Conservation (phyloP, 495 filamentous ascomycete species). For the Penicillium cosmopolitanum region DNA sequence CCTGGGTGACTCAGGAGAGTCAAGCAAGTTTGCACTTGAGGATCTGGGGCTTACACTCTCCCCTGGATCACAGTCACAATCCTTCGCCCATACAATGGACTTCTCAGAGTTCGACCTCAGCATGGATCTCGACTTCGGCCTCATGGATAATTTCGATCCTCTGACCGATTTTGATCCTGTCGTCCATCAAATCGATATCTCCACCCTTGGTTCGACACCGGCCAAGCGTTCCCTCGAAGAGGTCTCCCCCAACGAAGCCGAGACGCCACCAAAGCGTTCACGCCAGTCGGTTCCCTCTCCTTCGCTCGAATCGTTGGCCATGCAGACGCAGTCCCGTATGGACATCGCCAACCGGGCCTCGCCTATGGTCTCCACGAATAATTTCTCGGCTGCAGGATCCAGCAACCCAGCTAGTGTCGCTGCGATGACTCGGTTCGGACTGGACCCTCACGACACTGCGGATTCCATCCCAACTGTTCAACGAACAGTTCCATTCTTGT, state of each 20-base stretch:
- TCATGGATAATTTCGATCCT: constrained; percentile 5
- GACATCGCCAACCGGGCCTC: neutral
- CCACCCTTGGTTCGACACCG: neutral
- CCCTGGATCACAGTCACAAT: constrained; percentile 19
- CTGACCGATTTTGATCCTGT: neutral
- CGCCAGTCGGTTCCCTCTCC: neutral
- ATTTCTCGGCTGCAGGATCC: neutral
- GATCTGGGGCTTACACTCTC: constrained; percentile 24
- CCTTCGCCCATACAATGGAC: constrained; percentile 4
- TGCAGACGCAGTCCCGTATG: neutral
- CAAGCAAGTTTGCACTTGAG: neutral
- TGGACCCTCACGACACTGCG: neutral
- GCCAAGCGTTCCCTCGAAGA: neutral
- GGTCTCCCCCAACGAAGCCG: neutral
- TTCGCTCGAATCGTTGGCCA: neutral
- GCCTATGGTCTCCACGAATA: neutral
- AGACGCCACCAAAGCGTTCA: neutral
- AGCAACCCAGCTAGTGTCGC: neutral
- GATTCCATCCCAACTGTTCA: constrained; percentile 2
- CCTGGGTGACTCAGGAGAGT: constrained; percentile 1
- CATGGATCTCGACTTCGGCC: constrained; percentile 3
- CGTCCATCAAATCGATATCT: neutral
- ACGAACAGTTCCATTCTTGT: neutral
- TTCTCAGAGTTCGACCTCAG: constrained; percentile 10
- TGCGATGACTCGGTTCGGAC: constrained; percentile 1